Evolutionary conservation across 352 stramenopile genomes (phyloP).

Genomic region (Stephanocyclus meneghinianus): DNA sequence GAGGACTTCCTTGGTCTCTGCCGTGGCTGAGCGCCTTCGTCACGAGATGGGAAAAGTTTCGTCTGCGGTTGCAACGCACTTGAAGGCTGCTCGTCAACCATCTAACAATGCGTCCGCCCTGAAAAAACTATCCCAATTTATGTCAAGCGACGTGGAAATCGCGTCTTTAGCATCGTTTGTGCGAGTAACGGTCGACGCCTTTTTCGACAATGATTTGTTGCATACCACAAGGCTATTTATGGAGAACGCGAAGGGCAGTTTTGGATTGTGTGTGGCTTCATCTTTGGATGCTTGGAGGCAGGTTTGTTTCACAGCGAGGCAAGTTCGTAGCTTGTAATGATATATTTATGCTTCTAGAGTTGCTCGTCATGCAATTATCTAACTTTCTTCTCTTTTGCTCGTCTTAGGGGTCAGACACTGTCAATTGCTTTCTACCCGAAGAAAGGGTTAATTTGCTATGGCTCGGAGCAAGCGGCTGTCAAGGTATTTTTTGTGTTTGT

Average conservation of each 20-base stretch:
- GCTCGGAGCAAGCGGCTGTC: constrained; percentile 75
- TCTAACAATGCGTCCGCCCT: neutral
- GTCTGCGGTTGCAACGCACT: neutral
- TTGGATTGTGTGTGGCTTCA: constrained; percentile 65
- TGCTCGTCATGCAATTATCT: no score
- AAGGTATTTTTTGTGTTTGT: constrained; percentile 40
- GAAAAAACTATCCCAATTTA: constrained; percentile 23
- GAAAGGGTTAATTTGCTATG: constrained; percentile 78
- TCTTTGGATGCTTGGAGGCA: constrained; percentile 73
- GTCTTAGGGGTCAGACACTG: constrained; percentile 47
- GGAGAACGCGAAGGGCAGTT: constrained; percentile 70
- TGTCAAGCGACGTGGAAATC: constrained; percentile 32
- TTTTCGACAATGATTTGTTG: constrained; percentile 82
- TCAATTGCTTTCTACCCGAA: constrained; percentile 75
- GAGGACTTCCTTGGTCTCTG: constrained; percentile 17
- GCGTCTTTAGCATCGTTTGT: constrained; percentile 48
- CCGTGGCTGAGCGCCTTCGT: constrained; percentile 11
- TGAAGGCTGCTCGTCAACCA: neutral
- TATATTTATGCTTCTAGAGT: no score
- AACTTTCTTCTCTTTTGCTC: neutral
- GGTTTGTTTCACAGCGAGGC: constrained; percentile 67
- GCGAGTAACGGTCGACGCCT: constrained; percentile 61
- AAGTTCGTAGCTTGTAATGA: constrained; percentile 11
- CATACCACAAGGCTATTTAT: constrained; percentile 64
- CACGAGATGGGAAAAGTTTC: constrained; percentile 9